Conservation (phyloP, 1,284 basidiomycete species). For the Rhodotorula sp. region DNA sequence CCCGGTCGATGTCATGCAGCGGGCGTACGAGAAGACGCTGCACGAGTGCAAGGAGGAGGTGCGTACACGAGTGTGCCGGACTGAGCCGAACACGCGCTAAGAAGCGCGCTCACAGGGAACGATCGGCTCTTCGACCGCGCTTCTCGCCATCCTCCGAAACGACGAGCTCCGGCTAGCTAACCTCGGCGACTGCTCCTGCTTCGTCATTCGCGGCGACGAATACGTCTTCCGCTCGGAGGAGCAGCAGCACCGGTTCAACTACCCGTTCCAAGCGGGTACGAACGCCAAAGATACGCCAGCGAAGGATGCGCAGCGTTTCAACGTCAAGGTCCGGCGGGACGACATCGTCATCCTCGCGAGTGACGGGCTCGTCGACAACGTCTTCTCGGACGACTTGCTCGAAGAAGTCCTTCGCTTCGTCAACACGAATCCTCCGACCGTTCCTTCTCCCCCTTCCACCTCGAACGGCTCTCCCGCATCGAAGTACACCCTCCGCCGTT, state of each 20-base stretch:
- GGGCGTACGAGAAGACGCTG: constrained; percentile 58
- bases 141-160: constrained; percentile 60
- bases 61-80: constrained; percentile 18
- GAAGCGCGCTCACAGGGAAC: constrained; percentile 50
- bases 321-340: constrained; percentile 73
- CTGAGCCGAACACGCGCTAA: neutral
- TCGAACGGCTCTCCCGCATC: neutral
- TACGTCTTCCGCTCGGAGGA: constrained; percentile 80
- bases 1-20: constrained; percentile 60
- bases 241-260: constrained; percentile 96
- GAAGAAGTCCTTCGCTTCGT: constrained; percentile 64
- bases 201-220: constrained; percentile 45
- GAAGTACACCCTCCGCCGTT: constrained; percentile 45
- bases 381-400: constrained; percentile 92
- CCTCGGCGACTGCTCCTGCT: constrained; percentile 78
- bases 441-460: constrained; percentile 16
- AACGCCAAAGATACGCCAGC: constrained; percentile 65
- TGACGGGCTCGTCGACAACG: constrained; percentile 89
- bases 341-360: constrained; percentile 80
- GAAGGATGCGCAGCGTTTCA: constrained; percentile 68
- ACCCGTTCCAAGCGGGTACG: constrained; percentile 83
- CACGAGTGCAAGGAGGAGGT: constrained; percentile 53
- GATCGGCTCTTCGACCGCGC: constrained; percentile 58
- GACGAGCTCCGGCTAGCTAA: constrained; percentile 85
- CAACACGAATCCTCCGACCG: constrained; percentile 9